These are phyloP conservation scores for Microbotryomycetes sp. DNA, from an alignment of 1,284 basidiomycete genomes.

Conservation along the genomic window DNA sequence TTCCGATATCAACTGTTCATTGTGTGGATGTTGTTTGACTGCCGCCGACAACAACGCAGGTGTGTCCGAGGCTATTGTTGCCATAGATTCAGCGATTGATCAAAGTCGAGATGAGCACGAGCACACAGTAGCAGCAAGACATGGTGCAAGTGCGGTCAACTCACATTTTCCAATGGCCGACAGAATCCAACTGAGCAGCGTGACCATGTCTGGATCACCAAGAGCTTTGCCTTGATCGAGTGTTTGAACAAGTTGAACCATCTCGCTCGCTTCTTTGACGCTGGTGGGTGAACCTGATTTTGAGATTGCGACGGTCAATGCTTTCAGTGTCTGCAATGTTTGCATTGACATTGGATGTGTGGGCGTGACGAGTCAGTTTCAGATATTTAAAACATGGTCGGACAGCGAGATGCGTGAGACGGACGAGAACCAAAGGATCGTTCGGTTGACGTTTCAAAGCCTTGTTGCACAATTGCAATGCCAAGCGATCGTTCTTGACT, in stretches of 20 bases:
- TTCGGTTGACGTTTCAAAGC: conserved; percentile 70
- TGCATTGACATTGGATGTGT: background rate
- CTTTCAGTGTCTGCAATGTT: conserved; percentile 63
- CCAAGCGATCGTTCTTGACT: conserved; percentile 73
- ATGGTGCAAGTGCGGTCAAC: conserved; percentile 48
- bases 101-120: background rate
- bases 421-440: conserved; percentile 63
- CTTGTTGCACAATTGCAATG: conserved; percentile 73
- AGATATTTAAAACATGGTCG: conserved; percentile 6
- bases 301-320: conserved; percentile 64
- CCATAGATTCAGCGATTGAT: background rate
- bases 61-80: conserved; percentile 35
- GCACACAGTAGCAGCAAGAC: too few species aligned
- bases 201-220: conserved; percentile 49
- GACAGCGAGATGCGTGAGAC: conserved; percentile 20
- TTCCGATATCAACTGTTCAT: conserved; percentile 72
- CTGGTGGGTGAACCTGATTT: background rate
- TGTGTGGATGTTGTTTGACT: conserved; percentile 56
- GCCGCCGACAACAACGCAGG: conserved; percentile 40
- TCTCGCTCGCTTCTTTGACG: conserved; percentile 54
- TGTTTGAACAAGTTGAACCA: conserved; percentile 43
- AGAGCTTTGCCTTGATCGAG: conserved; percentile 63
- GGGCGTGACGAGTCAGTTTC: conserved; percentile 1
- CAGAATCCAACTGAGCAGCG: conserved; percentile 48
- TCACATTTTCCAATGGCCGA: conserved; percentile 69